Percentiles rank a stretch among this genome's conserved stretches.
phyloP scores from a whole-genome alignment of 2,329 filamentous ascomycete genomes.

The Fusarium bactridioides region DNA sequence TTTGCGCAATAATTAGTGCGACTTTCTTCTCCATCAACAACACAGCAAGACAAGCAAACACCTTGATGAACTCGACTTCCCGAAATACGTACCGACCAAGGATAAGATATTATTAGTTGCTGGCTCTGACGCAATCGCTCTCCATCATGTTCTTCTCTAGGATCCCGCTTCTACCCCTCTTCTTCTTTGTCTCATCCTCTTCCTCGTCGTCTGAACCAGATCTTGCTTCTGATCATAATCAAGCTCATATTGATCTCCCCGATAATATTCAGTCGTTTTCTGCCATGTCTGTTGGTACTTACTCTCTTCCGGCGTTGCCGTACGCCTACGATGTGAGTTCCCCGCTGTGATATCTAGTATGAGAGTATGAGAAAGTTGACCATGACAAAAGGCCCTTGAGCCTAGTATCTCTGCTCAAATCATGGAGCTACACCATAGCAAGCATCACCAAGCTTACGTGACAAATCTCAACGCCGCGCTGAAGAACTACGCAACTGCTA shows the following conservation, averaged over 20 bases:
- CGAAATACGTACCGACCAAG: slow-evolving; percentile 2
- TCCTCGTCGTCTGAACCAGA: slow-evolving; percentile 1
- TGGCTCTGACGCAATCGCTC: slow-evolving; percentile 29
- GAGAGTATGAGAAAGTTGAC: background rate
- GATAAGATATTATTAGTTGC: slow-evolving; percentile 4
- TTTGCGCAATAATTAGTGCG: slow-evolving; percentile 32
- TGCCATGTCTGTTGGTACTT: slow-evolving; percentile 53
- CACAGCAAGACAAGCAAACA: background rate
- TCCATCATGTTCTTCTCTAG: slow-evolving; percentile 14
- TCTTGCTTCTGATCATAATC: background rate
- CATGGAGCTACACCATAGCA: slow-evolving; percentile 82
- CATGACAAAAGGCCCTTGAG: slow-evolving; percentile 66
- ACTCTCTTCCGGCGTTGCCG: slow-evolving; percentile 70
- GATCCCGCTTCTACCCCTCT: slow-evolving; percentile 29
- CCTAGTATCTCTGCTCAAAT: slow-evolving; percentile 79
- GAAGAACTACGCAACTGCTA: slow-evolving; percentile 64
- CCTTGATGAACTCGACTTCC: slow-evolving; percentile 26
- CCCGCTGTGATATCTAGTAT: background rate
- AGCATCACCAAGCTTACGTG: slow-evolving; percentile 82
- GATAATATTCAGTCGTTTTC: background rate
- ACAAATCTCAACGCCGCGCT: slow-evolving; percentile 76
- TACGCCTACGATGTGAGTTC: slow-evolving; percentile 73
- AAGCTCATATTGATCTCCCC: background rate
- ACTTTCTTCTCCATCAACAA: slow-evolving; percentile 9
- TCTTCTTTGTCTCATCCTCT: slow-evolving; percentile 13